Percentiles rank a stretch among this genome's conserved stretches.
Evolutionary conservation across 495 filamentous ascomycete species (phyloP).

Genomic region (Hyaloscypha variabilis): DNA sequence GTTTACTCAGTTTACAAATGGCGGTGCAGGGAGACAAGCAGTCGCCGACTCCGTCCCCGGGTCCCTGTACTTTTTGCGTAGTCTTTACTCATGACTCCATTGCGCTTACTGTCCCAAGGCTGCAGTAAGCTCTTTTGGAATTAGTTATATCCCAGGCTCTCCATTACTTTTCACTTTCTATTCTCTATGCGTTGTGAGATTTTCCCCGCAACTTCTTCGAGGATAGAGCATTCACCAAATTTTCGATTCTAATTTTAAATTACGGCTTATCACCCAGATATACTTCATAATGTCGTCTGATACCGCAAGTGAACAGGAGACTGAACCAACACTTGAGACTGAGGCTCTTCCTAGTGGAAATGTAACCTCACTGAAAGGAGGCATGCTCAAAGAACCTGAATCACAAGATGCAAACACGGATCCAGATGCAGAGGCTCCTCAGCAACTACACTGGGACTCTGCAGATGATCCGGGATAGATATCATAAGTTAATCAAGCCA

Average conservation of each 20-base stretch:
- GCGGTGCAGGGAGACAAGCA: too few relatives aligned
- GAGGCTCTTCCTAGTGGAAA: not conserved
- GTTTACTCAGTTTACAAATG: too few relatives aligned
- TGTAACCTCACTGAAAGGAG: not conserved
- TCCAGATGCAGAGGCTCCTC: not conserved
- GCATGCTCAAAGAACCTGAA: not conserved
- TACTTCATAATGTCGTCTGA: not conserved
- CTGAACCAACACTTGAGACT: not conserved
- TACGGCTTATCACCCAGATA: too few relatives aligned
- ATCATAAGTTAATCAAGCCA: constrained; percentile 25
- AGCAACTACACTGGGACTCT: constrained; percentile 17
- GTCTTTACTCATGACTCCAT: not conserved
- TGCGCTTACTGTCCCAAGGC: not conserved
- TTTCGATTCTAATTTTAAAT: not conserved
- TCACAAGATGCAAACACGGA: not conserved
- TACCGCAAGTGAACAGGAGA: not conserved
- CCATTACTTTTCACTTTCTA: too few relatives aligned
- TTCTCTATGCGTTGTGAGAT: too few relatives aligned
- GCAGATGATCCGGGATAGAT: constrained; percentile 39
- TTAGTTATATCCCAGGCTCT: not conserved
- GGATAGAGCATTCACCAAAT: not conserved
- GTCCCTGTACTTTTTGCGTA: not conserved
- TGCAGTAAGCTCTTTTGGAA: not conserved
- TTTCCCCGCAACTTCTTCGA: too few relatives aligned
- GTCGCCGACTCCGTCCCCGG: too few relatives aligned